Evolutionary conservation across 1,139 yeast genomes (phyloP), one percentile per base, ranked within the genome.

Genomic region (Zygosaccharomyces pseudobailii): DNA sequence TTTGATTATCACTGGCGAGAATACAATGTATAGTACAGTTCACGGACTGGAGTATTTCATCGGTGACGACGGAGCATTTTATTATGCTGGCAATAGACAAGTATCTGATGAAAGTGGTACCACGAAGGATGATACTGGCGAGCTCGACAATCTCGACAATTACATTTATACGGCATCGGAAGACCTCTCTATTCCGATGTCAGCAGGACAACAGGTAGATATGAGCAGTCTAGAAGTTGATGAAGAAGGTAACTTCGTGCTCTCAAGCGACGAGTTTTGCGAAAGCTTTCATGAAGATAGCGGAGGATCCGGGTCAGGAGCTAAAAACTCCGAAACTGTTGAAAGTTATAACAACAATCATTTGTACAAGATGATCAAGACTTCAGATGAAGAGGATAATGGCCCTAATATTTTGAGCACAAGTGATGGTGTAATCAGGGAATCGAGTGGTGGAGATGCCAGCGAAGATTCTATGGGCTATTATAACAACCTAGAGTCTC

Each of bases 1-100:
- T 31, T 46, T 56, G 28, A 24, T 54, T n/a, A 30, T 53, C 17
- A 51, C 56, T 9, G 54, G 58, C 3, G 52, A 56, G 20, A 53
- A 51, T 23, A 49, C 54, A 3, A 52, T 56, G 2, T 59, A 54
- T 46, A 57, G 55, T 30, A 46, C 47, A 3, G 43, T 54, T 23
- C 58, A 55, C 34, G 61, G 56, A 10, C 40, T 61, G 20, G 52
- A 53, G 13, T 60, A 60, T 43, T 50, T 30, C 13, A 50, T 59
- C 10, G 62, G 53, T 22, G 49, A 44, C 23, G 56, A 56, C 21
- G 65, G 64, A 3, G 56, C 56, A 38, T 58, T 52, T 34, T 59
- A 51, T 28, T 61, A 56, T 35, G 57, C 59, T 13, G 57, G 58
- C 10, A 30, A 44, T 33, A 34, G 44, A 3, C 46, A 49, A 5